These are phyloP conservation scores for Datisca glomerata DNA, from an alignment of 306 rosid species.

Conservation along the genomic window DNA sequence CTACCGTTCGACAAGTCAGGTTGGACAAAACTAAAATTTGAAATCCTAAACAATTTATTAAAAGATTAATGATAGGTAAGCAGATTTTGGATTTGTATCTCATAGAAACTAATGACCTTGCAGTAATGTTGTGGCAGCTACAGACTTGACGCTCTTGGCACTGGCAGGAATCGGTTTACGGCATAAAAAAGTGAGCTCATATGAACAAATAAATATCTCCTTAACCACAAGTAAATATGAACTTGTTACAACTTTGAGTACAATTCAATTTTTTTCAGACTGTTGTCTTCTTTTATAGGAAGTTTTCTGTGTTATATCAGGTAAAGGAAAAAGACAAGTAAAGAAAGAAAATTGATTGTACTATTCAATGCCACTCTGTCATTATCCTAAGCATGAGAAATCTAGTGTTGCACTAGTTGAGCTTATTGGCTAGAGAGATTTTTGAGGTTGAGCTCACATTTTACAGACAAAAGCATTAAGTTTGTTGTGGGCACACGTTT, in stretches of 20 bases:
- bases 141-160: constrained; percentile 87
- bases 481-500: not conserved
- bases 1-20: constrained; percentile 96
- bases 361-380: too few relatives aligned
- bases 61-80: too few relatives aligned
- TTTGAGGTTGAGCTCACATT: not conserved
- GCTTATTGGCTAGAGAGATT: not conserved
- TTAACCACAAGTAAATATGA: too few relatives aligned
- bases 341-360: too few relatives aligned
- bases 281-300: too few relatives aligned
- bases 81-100: constrained; percentile 3
- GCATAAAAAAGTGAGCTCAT: constrained; percentile 55
- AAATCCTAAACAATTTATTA: too few relatives aligned
- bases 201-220: constrained; percentile 8
- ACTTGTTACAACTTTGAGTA: too few relatives aligned
- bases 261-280: too few relatives aligned
- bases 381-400: too few relatives aligned
- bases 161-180: constrained; percentile 88
- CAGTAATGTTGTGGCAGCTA: constrained; percentile 96
- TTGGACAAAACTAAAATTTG: constrained; percentile 20
- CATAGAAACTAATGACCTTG: constrained; percentile 27
- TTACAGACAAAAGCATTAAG: not conserved
- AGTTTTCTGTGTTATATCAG: too few relatives aligned
- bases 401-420: too few relatives aligned
- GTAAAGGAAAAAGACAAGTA: too few relatives aligned